Percentiles rank a stretch among this genome's conserved stretches.
These are phyloP conservation scores for Spirogloea muscicola DNA, from an alignment of 139 green algal genomes.

Conservation along the genomic window DNA sequence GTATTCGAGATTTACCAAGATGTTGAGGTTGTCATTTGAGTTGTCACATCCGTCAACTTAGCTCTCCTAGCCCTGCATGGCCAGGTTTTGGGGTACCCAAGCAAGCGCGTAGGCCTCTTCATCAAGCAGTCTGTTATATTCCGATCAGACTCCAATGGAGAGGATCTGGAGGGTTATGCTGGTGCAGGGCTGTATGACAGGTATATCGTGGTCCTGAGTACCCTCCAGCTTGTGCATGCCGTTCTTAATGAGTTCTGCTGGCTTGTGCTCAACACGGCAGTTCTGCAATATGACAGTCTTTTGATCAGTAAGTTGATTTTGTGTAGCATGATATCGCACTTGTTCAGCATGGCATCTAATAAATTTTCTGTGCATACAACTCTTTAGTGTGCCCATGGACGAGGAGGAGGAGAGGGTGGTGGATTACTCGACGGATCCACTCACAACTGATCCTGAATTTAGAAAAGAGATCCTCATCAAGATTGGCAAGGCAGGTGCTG, in stretches of 20 bases:
- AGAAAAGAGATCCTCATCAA: conserved; percentile 44
- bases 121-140: conserved; percentile 61
- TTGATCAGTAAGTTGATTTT: no score
- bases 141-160: conserved; percentile 88
- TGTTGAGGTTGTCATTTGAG: not conserved
- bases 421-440: conserved; percentile 68
- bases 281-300: no score
- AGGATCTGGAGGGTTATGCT: conserved; percentile 82
- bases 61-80: not conserved
- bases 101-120: conserved; percentile 56
- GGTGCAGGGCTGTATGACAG: conserved; percentile 79
- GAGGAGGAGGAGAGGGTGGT: conserved; percentile 51
- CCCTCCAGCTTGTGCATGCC: no score
- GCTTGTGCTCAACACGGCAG: no score
- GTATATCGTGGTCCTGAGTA: no score
- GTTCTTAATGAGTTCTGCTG: no score
- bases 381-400: conserved; percentile 88
- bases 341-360: not conserved
- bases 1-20: not conserved
- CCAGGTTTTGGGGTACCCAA: conserved; percentile 48
- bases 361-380: conserved; percentile 3
- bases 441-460: conserved; percentile 72
- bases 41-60: not conserved
- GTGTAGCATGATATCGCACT: no score
- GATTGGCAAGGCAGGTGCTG: conserved; percentile 61